These are phyloP conservation scores for Ophiosphaerella herpotricha DNA, from an alignment of 2,329 filamentous ascomycete genomes.

Conservation along the genomic window DNA sequence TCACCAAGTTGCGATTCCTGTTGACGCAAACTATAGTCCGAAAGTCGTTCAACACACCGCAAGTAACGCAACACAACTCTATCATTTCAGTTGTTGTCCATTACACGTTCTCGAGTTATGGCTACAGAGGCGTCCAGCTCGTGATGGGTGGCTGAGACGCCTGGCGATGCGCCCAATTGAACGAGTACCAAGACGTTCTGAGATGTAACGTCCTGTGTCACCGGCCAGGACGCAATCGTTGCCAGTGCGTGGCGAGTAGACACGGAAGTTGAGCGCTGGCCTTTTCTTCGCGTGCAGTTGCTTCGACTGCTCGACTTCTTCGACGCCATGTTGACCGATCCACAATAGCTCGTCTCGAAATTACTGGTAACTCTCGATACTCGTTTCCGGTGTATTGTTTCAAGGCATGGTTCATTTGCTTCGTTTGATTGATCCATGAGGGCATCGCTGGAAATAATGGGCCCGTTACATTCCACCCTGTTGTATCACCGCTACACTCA, in stretches of 20 bases:
- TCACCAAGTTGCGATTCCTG: neutral
- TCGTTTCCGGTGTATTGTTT: constrained; percentile 8
- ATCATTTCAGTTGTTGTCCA: constrained; percentile 19
- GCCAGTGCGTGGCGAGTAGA: constrained; percentile 7
- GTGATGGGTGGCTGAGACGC: constrained; percentile 29
- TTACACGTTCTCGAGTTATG: constrained; percentile 18
- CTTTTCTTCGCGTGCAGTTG: constrained; percentile 4
- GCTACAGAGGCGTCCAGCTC: constrained; percentile 14
- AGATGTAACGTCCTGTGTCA: constrained; percentile 26
- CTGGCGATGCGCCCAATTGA: constrained; percentile 11
- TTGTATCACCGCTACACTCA: constrained; percentile 30
- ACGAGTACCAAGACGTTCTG: constrained; percentile 13
- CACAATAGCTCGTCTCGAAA: constrained; percentile 4
- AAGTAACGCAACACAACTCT: constrained; percentile 5
- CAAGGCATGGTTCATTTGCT: constrained; percentile 17
- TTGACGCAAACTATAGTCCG: neutral
- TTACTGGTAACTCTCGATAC: neutral
- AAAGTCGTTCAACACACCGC: neutral
- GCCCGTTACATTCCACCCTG: constrained; percentile 39
- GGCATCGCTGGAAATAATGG: constrained; percentile 17
- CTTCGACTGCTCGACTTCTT: constrained; percentile 14
- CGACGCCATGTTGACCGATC: constrained; percentile 4
- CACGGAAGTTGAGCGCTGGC: constrained; percentile 5
- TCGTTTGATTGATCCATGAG: constrained; percentile 17
- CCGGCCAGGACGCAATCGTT: neutral